Percentiles rank a stretch among this genome's conserved stretches.
Evolutionary conservation across 2,329 filamentous ascomycete genomes (phyloP).

Genomic region (Tolypocladium pustulatum): DNA sequence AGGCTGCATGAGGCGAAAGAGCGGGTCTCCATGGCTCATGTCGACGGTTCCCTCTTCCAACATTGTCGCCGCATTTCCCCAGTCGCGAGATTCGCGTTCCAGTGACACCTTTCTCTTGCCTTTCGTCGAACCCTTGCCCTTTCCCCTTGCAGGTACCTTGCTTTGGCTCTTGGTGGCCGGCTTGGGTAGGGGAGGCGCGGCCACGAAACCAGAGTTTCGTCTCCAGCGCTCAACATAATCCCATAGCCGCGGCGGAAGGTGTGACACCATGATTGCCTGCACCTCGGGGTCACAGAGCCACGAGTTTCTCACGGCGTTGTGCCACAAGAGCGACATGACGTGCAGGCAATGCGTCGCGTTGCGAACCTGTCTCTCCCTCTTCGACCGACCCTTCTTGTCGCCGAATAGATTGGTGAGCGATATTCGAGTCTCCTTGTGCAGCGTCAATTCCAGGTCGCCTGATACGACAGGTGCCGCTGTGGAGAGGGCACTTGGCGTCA

Average conservation of each 20-base stretch:
- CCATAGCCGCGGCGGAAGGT: constrained; percentile 56
- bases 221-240: constrained; percentile 67
- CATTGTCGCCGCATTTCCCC: constrained; percentile 58
- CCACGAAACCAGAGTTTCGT: constrained; percentile 53
- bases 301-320: constrained; percentile 75
- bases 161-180: constrained; percentile 11
- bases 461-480: constrained; percentile 37
- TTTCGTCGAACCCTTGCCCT: constrained; percentile 22
- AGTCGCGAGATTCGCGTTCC: constrained; percentile 43
- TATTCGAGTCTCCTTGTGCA: constrained; percentile 49
- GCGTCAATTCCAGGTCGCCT: constrained; percentile 64
- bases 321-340: constrained; percentile 78
- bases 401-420: constrained; percentile 50
- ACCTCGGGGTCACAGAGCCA: constrained; percentile 73
- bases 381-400: constrained; percentile 73
- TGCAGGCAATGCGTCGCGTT: constrained; percentile 78
- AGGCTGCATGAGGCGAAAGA: constrained; percentile 64
- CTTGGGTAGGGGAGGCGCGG: constrained; percentile 19
- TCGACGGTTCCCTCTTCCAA: constrained; percentile 63
- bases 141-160: constrained; percentile 17
- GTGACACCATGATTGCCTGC: constrained; percentile 65
- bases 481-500: constrained; percentile 47
- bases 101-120: constrained; percentile 10
- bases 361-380: constrained; percentile 70
- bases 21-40: constrained; percentile 72